Evolutionary conservation across 2,329 filamentous ascomycete genomes (phyloP).

Genomic region (Xylariales sp.): DNA sequence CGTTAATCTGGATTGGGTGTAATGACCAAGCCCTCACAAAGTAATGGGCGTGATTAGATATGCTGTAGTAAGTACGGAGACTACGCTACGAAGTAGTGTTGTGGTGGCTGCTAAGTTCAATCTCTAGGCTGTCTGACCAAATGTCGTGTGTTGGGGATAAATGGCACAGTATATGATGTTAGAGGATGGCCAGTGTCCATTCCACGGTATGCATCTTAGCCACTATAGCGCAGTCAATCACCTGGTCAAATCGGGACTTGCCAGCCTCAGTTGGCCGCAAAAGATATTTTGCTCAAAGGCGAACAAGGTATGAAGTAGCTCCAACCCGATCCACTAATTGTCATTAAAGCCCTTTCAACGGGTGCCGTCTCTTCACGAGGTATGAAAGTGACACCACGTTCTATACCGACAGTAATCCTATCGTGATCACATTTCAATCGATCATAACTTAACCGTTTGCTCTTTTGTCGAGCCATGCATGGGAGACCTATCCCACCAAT

Average conservation of each 20-base stretch:
- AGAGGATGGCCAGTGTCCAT: constrained; percentile 43
- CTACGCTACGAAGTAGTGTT: too few species aligned
- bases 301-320: constrained; percentile 41
- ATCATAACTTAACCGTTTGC: constrained; percentile 30
- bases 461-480: constrained; percentile 39
- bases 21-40: too few species aligned
- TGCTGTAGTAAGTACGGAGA: too few species aligned
- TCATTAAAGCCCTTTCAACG: constrained; percentile 36
- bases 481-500: constrained; percentile 43
- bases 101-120: too few species aligned
- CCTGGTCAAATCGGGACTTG: constrained; percentile 32
- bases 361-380: constrained; percentile 33
- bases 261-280: constrained; percentile 30
- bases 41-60: too few species aligned
- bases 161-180: constrained; percentile 37
- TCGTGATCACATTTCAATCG: constrained; percentile 30
- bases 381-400: constrained; percentile 31
- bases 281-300: constrained; percentile 42
- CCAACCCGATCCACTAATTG: constrained; percentile 44
- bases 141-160: too few species aligned
- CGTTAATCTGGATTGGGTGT: too few species aligned
- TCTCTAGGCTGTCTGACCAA: too few species aligned
- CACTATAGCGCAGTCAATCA: constrained; percentile 42
- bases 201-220: constrained; percentile 46
- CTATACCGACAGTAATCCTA: constrained; percentile 31